These are phyloP conservation scores for Pelargonium citronellum DNA, from an alignment of 441 rosid genomes.

Conservation along the genomic window DNA sequence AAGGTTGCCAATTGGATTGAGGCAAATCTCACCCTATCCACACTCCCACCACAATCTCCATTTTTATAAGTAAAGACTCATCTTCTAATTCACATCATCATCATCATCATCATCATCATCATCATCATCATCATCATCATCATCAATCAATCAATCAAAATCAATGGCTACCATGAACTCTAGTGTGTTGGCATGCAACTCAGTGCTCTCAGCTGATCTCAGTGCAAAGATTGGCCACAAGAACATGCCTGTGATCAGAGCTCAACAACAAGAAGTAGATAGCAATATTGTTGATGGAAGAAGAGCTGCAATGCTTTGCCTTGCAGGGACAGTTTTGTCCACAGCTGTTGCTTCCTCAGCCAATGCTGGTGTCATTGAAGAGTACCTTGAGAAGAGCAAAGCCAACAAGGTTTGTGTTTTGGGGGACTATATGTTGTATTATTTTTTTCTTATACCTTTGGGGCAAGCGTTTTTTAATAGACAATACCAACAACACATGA, in stretches of 20 bases:
- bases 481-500: background rate
- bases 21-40: constrained; percentile 93
- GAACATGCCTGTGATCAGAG: constrained; percentile 52
- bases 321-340: constrained; percentile 69
- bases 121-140: constrained; percentile 30
- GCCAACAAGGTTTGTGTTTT: constrained; percentile 61
- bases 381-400: constrained; percentile 89
- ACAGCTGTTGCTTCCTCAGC: constrained; percentile 61
- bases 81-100: background rate
- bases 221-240: constrained; percentile 41
- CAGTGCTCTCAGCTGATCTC: constrained; percentile 49
- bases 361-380: constrained; percentile 74
- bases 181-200: constrained; percentile 73
- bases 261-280: constrained; percentile 26
- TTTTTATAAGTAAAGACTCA: background rate
- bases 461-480: background rate
- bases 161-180: constrained; percentile 77
- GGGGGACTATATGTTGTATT: no score
- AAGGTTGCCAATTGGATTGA: constrained; percentile 50
- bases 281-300: constrained; percentile 40
- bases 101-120: constrained; percentile 35
- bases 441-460: background rate
- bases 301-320: constrained; percentile 57
- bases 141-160: constrained; percentile 9
- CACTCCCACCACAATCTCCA: constrained; percentile 66